Evolutionary conservation across 129 eudicot species (phyloP).

Genomic region (Solidago caesia): DNA sequence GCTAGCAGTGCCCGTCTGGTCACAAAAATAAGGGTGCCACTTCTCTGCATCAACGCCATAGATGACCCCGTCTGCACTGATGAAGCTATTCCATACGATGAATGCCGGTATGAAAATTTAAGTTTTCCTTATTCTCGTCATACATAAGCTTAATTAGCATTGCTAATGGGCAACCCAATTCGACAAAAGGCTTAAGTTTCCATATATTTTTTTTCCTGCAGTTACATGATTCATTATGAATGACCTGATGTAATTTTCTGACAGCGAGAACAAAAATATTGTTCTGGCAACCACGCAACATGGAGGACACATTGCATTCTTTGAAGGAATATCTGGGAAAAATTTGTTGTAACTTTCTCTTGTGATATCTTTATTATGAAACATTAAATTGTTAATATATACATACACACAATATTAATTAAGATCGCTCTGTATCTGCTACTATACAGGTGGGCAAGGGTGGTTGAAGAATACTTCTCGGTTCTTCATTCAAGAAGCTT

Average conservation of each 20-base stretch:
- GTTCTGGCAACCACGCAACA: conserved; percentile 73
- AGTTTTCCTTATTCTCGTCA: too few relatives aligned
- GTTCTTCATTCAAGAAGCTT: conserved; percentile 51
- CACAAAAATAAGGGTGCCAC: conserved; percentile 63
- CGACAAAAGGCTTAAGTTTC: neutral
- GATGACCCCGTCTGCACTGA: conserved; percentile 85
- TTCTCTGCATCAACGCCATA: conserved; percentile 69
- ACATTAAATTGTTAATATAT: neutral
- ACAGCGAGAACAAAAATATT: conserved; percentile 61
- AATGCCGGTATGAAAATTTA: conserved; percentile 54
- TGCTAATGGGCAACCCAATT: neutral
- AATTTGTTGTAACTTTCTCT: conserved; percentile 51
- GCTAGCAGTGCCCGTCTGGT: conserved; percentile 58
- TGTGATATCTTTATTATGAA: neutral
- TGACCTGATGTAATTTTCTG: conserved; percentile 18
- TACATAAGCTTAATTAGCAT: neutral
- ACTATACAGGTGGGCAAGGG: conserved; percentile 78
- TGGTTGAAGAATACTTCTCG: conserved; percentile 59
- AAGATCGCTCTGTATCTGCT: neutral
- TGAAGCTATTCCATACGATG: conserved; percentile 92
- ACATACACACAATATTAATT: neutral
- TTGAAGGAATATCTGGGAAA: conserved; percentile 70
- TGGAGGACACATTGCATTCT: conserved; percentile 87
- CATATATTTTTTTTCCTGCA: neutral
- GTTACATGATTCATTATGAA: neutral